A percentile compares a stretch with the other conserved stretches of the same genome.
Evolutionary conservation across 257 asterid species (phyloP).

Genomic region (Solanum lycopersicoides): DNA sequence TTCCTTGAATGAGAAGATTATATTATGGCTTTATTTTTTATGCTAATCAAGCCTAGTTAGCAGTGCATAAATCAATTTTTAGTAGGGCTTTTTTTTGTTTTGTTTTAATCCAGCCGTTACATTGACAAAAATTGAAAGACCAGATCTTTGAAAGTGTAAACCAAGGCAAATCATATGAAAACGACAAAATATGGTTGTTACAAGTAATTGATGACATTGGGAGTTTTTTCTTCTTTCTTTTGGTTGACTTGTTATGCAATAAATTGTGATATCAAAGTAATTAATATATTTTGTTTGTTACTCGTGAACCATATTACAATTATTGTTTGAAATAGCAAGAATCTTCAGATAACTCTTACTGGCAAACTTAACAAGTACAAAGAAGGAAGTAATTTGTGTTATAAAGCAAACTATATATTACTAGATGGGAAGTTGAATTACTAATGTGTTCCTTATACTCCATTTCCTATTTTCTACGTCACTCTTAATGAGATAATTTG

Average conservation of each 20-base stretch:
- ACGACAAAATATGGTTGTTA: not conserved
- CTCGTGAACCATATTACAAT: not conserved
- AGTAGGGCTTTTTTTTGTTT: no score
- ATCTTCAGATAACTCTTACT: not conserved
- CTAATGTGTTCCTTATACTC: not conserved
- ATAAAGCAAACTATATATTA: not conserved
- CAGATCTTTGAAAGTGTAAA: not conserved
- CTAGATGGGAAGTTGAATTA: not conserved
- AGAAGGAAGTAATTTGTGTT: not conserved
- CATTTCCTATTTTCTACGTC: not conserved
- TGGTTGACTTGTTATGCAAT: not conserved
- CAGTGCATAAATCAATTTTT: no score
- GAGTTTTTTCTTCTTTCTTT: not conserved
- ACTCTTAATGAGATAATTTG: not conserved
- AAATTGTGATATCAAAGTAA: not conserved
- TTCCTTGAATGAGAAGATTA: not conserved
- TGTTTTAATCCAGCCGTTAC: not conserved
- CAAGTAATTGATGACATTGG: not conserved
- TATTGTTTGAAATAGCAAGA: not conserved
- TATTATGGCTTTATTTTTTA: no score
- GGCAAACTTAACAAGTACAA: not conserved
- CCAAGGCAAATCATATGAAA: not conserved
- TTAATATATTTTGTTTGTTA: not conserved
- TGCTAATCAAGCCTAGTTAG: no score
- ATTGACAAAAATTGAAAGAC: not conserved